A percentile compares a stretch with the other conserved stretches of the same genome.
These are phyloP conservation scores for Cercospora berteroae DNA, from an alignment of 2,329 filamentous ascomycete species.

Conservation along the genomic window DNA sequence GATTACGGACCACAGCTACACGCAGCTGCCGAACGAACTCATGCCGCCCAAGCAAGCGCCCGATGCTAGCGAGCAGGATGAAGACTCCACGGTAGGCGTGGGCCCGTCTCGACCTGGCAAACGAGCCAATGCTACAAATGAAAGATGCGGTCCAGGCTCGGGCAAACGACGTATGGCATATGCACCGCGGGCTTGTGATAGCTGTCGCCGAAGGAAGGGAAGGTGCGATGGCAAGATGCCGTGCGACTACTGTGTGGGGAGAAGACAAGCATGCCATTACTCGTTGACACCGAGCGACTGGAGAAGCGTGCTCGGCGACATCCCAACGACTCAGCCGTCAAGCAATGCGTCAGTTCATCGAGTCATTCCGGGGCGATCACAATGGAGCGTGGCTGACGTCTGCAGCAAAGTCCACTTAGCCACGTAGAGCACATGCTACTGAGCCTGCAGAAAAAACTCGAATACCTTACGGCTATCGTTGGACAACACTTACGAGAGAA, in stretches of 20 bases:
- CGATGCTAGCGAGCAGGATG: neutral
- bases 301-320: neutral
- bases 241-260: neutral
- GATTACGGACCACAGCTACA: neutral
- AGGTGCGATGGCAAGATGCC: neutral
- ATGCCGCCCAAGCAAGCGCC: neutral
- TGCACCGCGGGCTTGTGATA: neutral
- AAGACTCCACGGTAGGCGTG: neutral
- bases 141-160: neutral
- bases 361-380: neutral
- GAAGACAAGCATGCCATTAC: neutral
- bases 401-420: neutral
- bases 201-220: neutral
- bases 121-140: neutral
- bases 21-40: neutral
- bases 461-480: neutral
- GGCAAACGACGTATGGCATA: neutral
- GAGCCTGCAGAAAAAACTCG: neutral
- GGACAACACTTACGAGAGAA: neutral
- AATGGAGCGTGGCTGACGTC: neutral
- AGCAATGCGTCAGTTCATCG: neutral
- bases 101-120: neutral
- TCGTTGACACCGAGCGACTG: constrained; percentile 1
- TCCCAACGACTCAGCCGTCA: neutral
- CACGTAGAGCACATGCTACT: neutral